Evolutionary conservation across 106 monocot species (phyloP), one percentile per base, ranked within the genome.

Genomic region (Platanthera zijinensis): DNA sequence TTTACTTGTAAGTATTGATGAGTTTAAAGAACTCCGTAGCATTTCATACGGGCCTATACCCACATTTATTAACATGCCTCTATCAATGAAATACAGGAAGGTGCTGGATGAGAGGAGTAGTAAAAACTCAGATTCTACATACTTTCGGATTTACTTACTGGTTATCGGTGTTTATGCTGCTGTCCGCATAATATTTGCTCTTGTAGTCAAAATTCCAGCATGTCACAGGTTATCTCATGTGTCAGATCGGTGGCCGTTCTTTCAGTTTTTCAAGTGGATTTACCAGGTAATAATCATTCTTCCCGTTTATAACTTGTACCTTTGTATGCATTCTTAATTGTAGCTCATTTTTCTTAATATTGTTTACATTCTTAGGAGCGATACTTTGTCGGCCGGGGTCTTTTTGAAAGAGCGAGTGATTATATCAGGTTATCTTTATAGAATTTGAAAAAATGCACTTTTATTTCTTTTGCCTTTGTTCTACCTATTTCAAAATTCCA

Each of bases 261-360:
- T 94, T 84, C 99, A 99, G 74, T 94, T 99, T 69, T 99, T 99
- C 75, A 99, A 99, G 80, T 99, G 99, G 99, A 89, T 99, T 72
- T 99, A 99, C 72, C 75, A 99, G 82, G 99, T 90, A 59, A 75
- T 8, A 69, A 22, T 74, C 9, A 78, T 72, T 75, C 71, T 19
- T 32, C 48, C 46, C 14, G 25, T 72, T 11, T 8, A 18, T 12
- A 49, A 68, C 47, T 17, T 22, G 22, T 72, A 25, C 28, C 53
- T 51, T 76, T 28, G 48, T 28, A 2, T 8, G 5, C 30, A 32
- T 66, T 8, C 7, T 21, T 59, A 48, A 18, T 19, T 69, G 11
- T 47, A 67, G 9, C 6, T 57, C 14, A 30, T 76, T 50, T 32
- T 21, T 52, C 45, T 39, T 39, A 39, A 39, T 39, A 39, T 39